Conservation (phyloP, 2,329 filamentous ascomycete genomes). For the Coniochaeta sp. region DNA sequence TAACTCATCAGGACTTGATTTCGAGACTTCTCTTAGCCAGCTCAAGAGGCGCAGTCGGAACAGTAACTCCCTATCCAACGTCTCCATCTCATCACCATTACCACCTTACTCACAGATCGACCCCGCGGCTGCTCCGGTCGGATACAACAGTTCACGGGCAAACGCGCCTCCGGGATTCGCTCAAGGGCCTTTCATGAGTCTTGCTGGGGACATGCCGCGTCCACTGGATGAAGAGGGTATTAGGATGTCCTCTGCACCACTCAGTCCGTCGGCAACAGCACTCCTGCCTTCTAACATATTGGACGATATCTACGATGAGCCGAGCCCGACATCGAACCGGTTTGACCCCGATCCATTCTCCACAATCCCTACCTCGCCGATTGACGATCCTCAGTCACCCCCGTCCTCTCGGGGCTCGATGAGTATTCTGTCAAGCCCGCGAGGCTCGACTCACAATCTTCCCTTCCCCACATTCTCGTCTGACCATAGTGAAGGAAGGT, state of each 20-base stretch:
- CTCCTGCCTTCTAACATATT: slow-evolving; percentile 63
- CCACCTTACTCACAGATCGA: slow-evolving; percentile 32
- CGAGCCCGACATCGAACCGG: slow-evolving; percentile 28
- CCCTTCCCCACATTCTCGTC: slow-evolving; percentile 40
- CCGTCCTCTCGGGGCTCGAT: slow-evolving; percentile 49
- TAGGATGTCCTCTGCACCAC: slow-evolving; percentile 55
- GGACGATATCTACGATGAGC: slow-evolving; percentile 57
- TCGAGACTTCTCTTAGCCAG: slow-evolving; percentile 33
- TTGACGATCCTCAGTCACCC: slow-evolving; percentile 50
- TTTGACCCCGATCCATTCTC: slow-evolving; percentile 25
- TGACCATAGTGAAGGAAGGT: slow-evolving; percentile 37
- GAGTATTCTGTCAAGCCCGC: slow-evolving; percentile 54
- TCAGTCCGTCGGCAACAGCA: slow-evolving; percentile 70
- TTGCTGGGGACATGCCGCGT: slow-evolving; percentile 31
- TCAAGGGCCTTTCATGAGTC: slow-evolving; percentile 44
- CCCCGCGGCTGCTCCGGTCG: slow-evolving; percentile 27
- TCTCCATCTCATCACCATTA: slow-evolving; percentile 28
- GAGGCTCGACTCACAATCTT: slow-evolving; percentile 50
- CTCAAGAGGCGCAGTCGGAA: slow-evolving; percentile 40
- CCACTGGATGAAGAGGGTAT: slow-evolving; percentile 55
- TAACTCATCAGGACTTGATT: slow-evolving; percentile 37
- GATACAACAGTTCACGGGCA: slow-evolving; percentile 36
- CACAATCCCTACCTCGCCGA: slow-evolving; percentile 20
- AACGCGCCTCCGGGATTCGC: slow-evolving; percentile 41
- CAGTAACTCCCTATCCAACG: slow-evolving; percentile 37